These are phyloP conservation scores for Magnolia kwangsiensis DNA, from an alignment of 164 flowering plant species.

Conservation along the genomic window DNA sequence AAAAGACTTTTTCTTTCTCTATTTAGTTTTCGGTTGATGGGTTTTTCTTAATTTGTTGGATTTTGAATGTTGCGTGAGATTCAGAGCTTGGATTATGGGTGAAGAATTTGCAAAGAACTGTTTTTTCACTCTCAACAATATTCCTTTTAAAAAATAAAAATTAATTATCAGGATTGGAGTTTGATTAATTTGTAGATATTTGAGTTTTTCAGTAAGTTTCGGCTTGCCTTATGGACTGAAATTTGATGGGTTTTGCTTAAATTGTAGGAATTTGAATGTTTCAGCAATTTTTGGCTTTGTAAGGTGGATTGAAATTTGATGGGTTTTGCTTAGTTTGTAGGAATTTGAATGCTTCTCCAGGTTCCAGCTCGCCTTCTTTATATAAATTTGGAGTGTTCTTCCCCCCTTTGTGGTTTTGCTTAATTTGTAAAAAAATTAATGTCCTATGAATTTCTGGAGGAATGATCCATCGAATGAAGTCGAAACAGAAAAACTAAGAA, in stretches of 20 bases:
- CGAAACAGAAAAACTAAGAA: too few species aligned
- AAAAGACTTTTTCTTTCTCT: neutral
- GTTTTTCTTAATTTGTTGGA: neutral
- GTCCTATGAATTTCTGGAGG: too few species aligned
- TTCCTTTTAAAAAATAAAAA: too few species aligned
- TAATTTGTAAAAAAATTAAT: too few species aligned
- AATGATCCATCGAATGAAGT: too few species aligned
- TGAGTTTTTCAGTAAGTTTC: neutral
- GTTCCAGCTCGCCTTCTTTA: too few species aligned
- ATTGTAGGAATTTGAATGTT: neutral
- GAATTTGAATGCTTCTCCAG: neutral
- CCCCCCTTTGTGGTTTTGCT: too few species aligned
- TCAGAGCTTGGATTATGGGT: neutral
- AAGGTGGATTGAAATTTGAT: neutral
- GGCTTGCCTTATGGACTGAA: neutral
- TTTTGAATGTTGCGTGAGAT: neutral
- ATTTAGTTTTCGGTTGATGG: neutral
- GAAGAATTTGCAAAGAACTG: neutral
- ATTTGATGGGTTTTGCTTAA: neutral
- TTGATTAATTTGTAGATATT: neutral
- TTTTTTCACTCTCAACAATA: neutral
- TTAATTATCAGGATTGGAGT: neutral
- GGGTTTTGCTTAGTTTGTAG: neutral
- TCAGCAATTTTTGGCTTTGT: neutral
- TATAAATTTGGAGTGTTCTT: too few species aligned